phyloP scores from a whole-genome alignment of 768 basidiomycete species.

The Asterophora parasitica region DNA sequence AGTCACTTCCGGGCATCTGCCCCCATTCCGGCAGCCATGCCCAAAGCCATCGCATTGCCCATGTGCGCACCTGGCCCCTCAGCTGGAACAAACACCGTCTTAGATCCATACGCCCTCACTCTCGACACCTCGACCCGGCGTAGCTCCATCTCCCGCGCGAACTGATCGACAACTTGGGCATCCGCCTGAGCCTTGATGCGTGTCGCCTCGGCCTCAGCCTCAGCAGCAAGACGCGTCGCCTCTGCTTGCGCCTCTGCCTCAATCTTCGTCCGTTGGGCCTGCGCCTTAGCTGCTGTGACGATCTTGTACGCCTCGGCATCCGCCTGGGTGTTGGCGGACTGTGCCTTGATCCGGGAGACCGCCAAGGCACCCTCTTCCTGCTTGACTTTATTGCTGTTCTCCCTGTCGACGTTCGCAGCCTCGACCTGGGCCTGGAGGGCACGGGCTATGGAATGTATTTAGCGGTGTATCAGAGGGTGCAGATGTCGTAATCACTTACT shows the following conservation, averaged over 20 bases:
- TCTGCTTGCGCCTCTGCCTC: slow-evolving; percentile 76
- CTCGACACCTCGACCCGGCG: slow-evolving; percentile 60
- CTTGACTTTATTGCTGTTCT: slow-evolving; percentile 85
- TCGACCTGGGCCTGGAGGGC: slow-evolving; percentile 86
- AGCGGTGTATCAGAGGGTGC: slow-evolving; percentile 7
- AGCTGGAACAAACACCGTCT: slow-evolving; percentile 65
- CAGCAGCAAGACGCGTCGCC: slow-evolving; percentile 68
- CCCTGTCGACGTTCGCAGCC: slow-evolving; percentile 84
- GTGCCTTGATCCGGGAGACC: slow-evolving; percentile 73
- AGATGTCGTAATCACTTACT: slow-evolving; percentile 18
- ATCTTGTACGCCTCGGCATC: slow-evolving; percentile 74
- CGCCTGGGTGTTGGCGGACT: slow-evolving; percentile 58
- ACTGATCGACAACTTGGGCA: slow-evolving; percentile 52
- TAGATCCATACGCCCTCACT: slow-evolving; percentile 62
- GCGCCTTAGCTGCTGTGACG: slow-evolving; percentile 70
- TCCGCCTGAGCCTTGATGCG: slow-evolving; percentile 64
- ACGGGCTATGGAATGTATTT: slow-evolving; percentile 39
- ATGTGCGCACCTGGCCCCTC: slow-evolving; percentile 55
- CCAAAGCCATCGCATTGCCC: slow-evolving; percentile 57
- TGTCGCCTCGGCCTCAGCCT: slow-evolving; percentile 69
- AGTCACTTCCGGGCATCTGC: slow-evolving; percentile 24
- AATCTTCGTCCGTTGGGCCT: slow-evolving; percentile 65
- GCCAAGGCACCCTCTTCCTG: slow-evolving; percentile 76
- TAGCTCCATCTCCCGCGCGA: slow-evolving; percentile 75
- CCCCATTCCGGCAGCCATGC: slow-evolving; percentile 70